These are phyloP conservation scores for Fusarium redolens DNA, from an alignment of 2,329 filamentous ascomycete species.

Conservation along the genomic window DNA sequence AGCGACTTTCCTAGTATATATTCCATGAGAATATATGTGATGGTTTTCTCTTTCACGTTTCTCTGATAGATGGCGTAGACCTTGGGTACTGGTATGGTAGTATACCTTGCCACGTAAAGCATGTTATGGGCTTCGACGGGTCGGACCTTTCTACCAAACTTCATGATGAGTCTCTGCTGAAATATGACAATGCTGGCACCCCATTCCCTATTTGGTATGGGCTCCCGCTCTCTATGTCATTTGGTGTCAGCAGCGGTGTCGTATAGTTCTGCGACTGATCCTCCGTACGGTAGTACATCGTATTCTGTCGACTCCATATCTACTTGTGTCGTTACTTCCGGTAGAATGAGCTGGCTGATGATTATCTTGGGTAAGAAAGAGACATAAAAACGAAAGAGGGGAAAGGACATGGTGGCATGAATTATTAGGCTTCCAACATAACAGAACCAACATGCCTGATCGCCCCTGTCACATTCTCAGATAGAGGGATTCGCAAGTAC, in stretches of 20 bases:
- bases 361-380: too few relatives aligned
- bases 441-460: too few relatives aligned
- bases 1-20: slow-evolving; percentile 24
- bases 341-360: too few relatives aligned
- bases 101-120: slow-evolving; percentile 32
- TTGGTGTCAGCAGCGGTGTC: slow-evolving; percentile 9
- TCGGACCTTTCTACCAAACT: slow-evolving; percentile 22
- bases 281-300: too few relatives aligned
- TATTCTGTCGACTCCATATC: too few relatives aligned
- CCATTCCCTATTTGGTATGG: neutral
- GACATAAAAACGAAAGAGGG: too few relatives aligned
- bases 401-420: too few relatives aligned
- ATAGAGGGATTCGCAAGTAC: too few relatives aligned
- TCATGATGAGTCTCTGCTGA: slow-evolving; percentile 14
- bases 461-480: too few relatives aligned
- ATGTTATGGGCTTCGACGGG: slow-evolving; percentile 38
- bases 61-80: slow-evolving; percentile 39
- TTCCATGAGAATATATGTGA: slow-evolving; percentile 39
- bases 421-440: too few relatives aligned
- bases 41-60: neutral
- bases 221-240: slow-evolving; percentile 17
- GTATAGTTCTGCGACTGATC: too few relatives aligned
- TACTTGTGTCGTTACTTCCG: too few relatives aligned
- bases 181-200: slow-evolving; percentile 4
- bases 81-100: slow-evolving; percentile 28